phyloP scores from a whole-genome alignment of 768 basidiomycete species.

The Termitomyces sp. region DNA sequence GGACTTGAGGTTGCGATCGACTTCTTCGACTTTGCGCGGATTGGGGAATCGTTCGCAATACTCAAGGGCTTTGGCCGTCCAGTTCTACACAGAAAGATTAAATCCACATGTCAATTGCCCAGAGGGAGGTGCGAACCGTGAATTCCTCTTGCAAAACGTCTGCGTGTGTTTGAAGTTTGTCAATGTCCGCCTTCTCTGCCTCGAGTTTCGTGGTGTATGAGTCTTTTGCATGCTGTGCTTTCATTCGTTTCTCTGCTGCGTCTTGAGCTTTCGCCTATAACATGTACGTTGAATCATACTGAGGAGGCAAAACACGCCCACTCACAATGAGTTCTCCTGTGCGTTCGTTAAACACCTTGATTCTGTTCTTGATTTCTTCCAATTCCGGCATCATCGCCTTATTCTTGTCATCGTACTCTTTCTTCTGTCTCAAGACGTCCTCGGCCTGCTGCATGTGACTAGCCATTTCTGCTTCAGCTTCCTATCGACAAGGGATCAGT shows the following conservation, averaged over 20 bases:
- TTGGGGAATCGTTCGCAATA: conserved; percentile 57
- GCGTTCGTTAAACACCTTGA: conserved; percentile 48
- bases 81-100: conserved; percentile 36
- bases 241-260: conserved; percentile 45
- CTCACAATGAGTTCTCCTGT: conserved; percentile 44
- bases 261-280: conserved; percentile 45
- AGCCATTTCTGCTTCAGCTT: conserved; percentile 50
- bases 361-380: conserved; percentile 43
- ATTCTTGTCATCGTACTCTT: conserved; percentile 44
- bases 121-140: conserved; percentile 34
- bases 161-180: conserved; percentile 39
- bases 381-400: conserved; percentile 36
- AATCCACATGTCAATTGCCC: background rate
- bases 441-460: conserved; percentile 44
- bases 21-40: conserved; percentile 51
- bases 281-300: background rate
- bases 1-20: conserved; percentile 61
- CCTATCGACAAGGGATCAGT: conserved; percentile 31
- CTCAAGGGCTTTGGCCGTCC: conserved; percentile 60
- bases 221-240: conserved; percentile 43
- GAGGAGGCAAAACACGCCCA: background rate
- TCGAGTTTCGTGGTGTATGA: conserved; percentile 53
- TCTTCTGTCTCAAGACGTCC: conserved; percentile 41
- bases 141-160: conserved; percentile 61
- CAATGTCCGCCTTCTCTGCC: conserved; percentile 44